Conservation (phyloP, 345 rosid species). For the Eucalyptus dawsonii region DNA sequence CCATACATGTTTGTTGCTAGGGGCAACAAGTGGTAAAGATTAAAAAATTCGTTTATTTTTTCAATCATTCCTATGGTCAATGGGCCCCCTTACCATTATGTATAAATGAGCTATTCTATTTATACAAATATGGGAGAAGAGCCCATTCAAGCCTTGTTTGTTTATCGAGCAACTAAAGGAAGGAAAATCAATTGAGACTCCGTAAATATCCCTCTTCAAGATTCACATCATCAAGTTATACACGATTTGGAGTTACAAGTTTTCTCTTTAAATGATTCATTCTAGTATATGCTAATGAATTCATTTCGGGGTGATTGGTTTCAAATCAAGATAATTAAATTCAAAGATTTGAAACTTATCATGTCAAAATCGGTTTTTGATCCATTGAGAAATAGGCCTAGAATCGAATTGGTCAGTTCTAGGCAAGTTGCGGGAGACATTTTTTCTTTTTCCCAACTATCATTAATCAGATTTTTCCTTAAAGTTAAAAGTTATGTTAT, state of each 20-base stretch:
- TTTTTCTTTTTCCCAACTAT: background rate
- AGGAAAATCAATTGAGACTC: too few species aligned
- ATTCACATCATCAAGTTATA: background rate
- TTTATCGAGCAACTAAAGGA: too few species aligned
- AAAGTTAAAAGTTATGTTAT: background rate
- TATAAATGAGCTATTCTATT: too few species aligned
- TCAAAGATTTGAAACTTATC: background rate
- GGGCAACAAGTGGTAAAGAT: too few species aligned
- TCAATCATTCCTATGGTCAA: too few species aligned
- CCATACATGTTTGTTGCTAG: too few species aligned
- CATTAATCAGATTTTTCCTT: background rate
- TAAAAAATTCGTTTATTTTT: too few species aligned
- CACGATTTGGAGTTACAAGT: background rate
- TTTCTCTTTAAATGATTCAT: background rate
- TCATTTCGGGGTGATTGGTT: background rate
- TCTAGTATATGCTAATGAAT: background rate
- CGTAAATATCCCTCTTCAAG: background rate
- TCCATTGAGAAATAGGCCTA: background rate
- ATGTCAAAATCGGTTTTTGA: background rate
- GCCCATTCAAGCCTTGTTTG: too few species aligned
- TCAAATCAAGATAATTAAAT: background rate
- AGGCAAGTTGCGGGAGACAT: background rate
- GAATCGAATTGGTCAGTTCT: background rate
- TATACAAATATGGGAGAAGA: too few species aligned
- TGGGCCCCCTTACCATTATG: too few species aligned